Conservation (phyloP, 2,329 filamentous ascomycete genomes). For the Emmonsiellopsis sp. region DNA sequence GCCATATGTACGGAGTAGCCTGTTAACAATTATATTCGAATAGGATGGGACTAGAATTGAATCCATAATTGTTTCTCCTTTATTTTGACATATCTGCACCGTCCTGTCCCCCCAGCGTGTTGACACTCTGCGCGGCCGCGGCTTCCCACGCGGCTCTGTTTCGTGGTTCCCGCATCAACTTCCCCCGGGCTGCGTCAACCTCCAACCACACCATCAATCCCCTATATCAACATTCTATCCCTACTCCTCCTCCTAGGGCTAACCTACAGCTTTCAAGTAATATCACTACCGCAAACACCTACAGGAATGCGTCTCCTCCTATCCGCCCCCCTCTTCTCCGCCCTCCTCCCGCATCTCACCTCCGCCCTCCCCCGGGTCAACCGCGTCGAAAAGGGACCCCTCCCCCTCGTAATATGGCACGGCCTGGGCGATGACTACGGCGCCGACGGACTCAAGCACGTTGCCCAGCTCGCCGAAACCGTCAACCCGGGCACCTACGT, state of each 20-base stretch:
- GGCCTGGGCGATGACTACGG: conserved; percentile 61
- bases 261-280: background rate
- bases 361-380: background rate
- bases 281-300: background rate
- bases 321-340: background rate
- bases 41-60: too few species aligned
- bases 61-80: too few species aligned
- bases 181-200: background rate
- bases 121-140: too few species aligned
- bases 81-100: too few species aligned
- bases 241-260: background rate
- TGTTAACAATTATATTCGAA: too few species aligned
- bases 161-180: background rate
- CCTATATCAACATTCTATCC: background rate
- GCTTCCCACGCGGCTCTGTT: too few species aligned
- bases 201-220: background rate
- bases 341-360: background rate
- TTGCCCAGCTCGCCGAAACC: conserved; percentile 62
- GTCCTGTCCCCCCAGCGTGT: too few species aligned
- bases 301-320: background rate
- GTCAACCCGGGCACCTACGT: conserved; percentile 76
- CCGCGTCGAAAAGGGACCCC: conserved; percentile 34
- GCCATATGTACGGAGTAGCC: too few species aligned
- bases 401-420: conserved; percentile 93
- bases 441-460: conserved; percentile 60